Percentiles rank a stretch among this genome's conserved stretches.
Conservation (phyloP, 192 early-diverging fungal genomes). For the Backusella morwellensis region DNA sequence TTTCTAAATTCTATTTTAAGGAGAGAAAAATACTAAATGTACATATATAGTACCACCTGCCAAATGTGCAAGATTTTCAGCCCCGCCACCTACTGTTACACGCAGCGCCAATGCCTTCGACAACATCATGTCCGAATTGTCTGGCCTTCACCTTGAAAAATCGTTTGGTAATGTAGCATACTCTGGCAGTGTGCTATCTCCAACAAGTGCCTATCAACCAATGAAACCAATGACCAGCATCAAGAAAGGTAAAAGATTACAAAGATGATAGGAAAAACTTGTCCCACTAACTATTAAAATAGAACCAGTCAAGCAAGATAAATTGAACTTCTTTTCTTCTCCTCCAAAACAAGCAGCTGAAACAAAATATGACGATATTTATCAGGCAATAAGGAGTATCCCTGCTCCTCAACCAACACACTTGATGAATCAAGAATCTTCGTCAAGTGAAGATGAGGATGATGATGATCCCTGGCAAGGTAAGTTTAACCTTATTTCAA, state of each 20-base stretch:
- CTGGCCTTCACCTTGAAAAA: neutral
- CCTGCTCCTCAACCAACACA: neutral
- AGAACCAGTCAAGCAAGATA: neutral
- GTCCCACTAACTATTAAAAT: neutral
- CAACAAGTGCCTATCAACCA: neutral
- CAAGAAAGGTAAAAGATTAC: neutral
- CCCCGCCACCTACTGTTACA: neutral
- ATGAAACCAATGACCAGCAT: neutral
- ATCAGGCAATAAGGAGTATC: neutral
- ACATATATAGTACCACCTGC: neutral
- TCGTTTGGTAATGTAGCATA: neutral
- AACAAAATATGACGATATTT: neutral
- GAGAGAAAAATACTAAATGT: neutral
- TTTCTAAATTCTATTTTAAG: neutral
- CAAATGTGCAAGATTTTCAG: conserved; percentile 4
- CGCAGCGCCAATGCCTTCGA: neutral
- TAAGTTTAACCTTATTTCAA: neutral
- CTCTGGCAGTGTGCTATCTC: neutral
- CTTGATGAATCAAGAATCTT: neutral
- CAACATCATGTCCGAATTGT: neutral
- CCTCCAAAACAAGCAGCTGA: neutral
- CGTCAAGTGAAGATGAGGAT: neutral
- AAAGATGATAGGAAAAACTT: neutral
- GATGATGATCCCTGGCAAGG: neutral
- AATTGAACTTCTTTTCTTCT: neutral